phyloP scores from a whole-genome alignment of 176 grass and related monocot genomes.

The Elaeis guineensis region DNA sequence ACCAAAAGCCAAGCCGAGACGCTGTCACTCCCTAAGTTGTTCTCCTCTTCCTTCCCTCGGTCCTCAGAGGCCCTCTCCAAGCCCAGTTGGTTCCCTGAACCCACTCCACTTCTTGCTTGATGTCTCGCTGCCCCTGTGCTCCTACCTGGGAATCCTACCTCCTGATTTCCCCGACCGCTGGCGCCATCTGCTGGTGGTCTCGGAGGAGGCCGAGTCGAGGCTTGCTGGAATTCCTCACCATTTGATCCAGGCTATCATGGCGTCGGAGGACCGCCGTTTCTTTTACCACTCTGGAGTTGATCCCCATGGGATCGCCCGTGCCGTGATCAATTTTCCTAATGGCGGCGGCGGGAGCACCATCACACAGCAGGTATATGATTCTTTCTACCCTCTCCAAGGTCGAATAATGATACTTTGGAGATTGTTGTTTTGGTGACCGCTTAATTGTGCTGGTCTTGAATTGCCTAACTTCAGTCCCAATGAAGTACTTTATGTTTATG shows the following conservation, averaged over 20 bases:
- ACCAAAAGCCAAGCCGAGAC: no score
- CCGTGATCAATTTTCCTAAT: neutral
- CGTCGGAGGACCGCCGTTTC: constrained; percentile 3
- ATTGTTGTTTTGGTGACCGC: no score
- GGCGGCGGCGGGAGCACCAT: constrained; percentile 11
- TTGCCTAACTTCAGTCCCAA: no score
- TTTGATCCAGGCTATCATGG: constrained; percentile 2
- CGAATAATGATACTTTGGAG: no score
- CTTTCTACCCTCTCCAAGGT: neutral
- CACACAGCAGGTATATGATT: constrained; percentile 2
- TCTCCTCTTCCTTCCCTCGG: no score
- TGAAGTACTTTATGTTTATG: no score
- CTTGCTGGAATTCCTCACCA: neutral
- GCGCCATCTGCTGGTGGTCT: neutral
- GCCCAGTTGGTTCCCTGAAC: neutral
- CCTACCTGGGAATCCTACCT: neutral
- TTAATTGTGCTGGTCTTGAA: neutral
- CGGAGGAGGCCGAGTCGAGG: constrained; percentile 7
- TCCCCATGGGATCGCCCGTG: constrained; percentile 3
- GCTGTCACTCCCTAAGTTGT: no score
- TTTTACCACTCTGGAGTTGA: constrained; percentile 6
- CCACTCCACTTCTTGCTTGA: neutral
- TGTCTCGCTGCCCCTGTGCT: neutral
- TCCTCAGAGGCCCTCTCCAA: no score
- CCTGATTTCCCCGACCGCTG: constrained; percentile 1